phyloP scores from a whole-genome alignment of 2,329 filamentous ascomycete genomes.

The Didymellaceae sp. region DNA sequence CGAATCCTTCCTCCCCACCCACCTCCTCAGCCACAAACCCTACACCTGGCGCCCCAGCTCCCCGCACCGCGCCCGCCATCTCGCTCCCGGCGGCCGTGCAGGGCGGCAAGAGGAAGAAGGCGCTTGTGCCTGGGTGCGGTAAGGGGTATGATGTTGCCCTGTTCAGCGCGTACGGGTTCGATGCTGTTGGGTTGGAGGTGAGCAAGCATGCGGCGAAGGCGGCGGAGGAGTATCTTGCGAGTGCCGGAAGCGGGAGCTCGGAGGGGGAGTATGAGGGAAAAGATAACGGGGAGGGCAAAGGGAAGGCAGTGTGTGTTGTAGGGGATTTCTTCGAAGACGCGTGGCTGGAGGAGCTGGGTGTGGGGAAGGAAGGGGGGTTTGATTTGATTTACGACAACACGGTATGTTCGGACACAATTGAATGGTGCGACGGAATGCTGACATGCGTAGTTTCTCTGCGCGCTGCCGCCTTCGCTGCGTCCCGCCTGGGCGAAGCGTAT shows the following conservation, averaged over 20 bases:
- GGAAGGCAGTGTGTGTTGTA: conserved; percentile 61
- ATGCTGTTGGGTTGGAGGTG: conserved; percentile 76
- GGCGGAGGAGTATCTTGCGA: conserved; percentile 52
- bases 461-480: conserved; percentile 61
- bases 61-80: conserved; percentile 26
- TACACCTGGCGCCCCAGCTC: conserved; percentile 26
- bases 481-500: conserved; percentile 64
- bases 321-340: conserved; percentile 72
- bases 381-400: conserved; percentile 72
- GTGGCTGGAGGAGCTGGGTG: conserved; percentile 55
- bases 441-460: conserved; percentile 63
- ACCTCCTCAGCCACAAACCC: conserved; percentile 23
- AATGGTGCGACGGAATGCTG: neutral
- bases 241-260: conserved; percentile 40
- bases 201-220: conserved; percentile 59
- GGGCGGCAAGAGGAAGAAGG: conserved; percentile 56
- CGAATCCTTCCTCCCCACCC: conserved; percentile 14
- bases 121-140: conserved; percentile 82
- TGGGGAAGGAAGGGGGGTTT: conserved; percentile 53
- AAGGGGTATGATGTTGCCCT: conserved; percentile 81
- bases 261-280: conserved; percentile 51
- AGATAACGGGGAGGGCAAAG: conserved; percentile 56
- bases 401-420: conserved; percentile 45
- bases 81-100: conserved; percentile 43
- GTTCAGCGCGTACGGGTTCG: conserved; percentile 75